Evolutionary conservation across 257 asterid species (phyloP), one percentile per base, ranked within the genome.

Genomic region (Verbena officinalis): DNA sequence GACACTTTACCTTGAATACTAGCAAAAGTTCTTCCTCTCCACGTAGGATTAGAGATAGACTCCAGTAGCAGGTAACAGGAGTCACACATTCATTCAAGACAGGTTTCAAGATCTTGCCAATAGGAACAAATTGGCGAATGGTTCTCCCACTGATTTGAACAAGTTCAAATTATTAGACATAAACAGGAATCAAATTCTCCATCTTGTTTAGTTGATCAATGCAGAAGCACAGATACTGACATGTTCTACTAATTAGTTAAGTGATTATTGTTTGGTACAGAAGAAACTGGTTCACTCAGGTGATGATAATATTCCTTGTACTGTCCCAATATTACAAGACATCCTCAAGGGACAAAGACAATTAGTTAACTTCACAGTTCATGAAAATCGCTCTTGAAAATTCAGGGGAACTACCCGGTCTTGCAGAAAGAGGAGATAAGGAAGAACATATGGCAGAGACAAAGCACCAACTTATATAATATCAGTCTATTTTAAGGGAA

Each of bases 61-160:
- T 86, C 98, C 98, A 93, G 78, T 84, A 90, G 86, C 97, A 93
- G 74, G 98, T 87, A 53, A 89, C 88, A n/a, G 98, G 98, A 23
- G 96, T 93, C 78, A 93, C 87, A 52, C 96, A 89, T 85, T 90
- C 98, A 73, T 77, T 83, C 75, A 89, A 63, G 59, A 93, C 94
- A n/a, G 98, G 90, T 72, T 87, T 85, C 83, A 87, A 67, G 61
- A 90, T 78, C 81, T 84, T 86, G 80, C 82, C 80, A 51, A 78
- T 67, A 4, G 94, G 95, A 30, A 93, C 82, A 80, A 87, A 93
- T 22, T 44, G 78, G 30, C 82, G 82, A 64, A 72, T 65, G 12
- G 76, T 80, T 73, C 78, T 78, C 73, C 98, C 97, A 67, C 97
- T 88, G 81, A 56, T 69, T 68, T 33, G 44, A 45, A 70, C 23